Percentiles rank a stretch among this genome's conserved stretches.
Evolutionary conservation across 2,329 filamentous ascomycete species (phyloP).

Genomic region (Monosporascus sp.): DNA sequence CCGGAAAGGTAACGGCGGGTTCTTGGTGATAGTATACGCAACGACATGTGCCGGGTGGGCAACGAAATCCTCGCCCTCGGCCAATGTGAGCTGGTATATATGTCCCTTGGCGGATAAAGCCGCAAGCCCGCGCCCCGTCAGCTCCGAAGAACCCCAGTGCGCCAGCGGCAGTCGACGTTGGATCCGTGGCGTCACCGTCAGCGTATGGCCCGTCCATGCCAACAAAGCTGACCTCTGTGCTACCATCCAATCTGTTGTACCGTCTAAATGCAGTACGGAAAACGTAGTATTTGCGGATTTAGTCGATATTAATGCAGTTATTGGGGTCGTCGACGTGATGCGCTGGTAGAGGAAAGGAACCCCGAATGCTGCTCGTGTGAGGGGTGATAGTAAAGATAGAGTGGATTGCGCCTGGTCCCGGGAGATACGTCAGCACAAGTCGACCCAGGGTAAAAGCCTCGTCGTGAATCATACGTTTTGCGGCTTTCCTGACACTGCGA

Average conservation of each 20-base stretch:
- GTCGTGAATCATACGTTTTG: constrained; percentile 64
- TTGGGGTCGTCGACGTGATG: constrained; percentile 79
- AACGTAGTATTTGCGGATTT: constrained; percentile 85
- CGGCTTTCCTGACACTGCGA: constrained; percentile 82
- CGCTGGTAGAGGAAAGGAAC: constrained; percentile 94
- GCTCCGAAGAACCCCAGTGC: constrained; percentile 85
- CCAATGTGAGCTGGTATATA: constrained; percentile 78
- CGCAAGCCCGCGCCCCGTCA: constrained; percentile 83
- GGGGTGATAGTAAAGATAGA: constrained; percentile 78
- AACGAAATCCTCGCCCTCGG: constrained; percentile 81
- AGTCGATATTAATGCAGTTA: constrained; percentile 84
- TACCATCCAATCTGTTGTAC: constrained; percentile 92
- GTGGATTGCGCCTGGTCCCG: constrained; percentile 72
- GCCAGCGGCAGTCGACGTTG: constrained; percentile 71
- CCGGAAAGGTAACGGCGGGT: constrained; percentile 76
- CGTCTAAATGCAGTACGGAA: constrained; percentile 82
- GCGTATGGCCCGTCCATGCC: constrained; percentile 93
- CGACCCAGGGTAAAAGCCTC: background rate
- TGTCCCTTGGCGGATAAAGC: constrained; percentile 84
- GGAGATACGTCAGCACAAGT: background rate
- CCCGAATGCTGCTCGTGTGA: constrained; percentile 72
- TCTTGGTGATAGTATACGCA: constrained; percentile 75
- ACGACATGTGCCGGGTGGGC: constrained; percentile 89
- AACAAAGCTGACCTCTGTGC: constrained; percentile 81
- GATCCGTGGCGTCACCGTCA: constrained; percentile 69